Evolutionary conservation across 495 filamentous ascomycete species (phyloP).

Genomic region (Penicillium diatomitis): DNA sequence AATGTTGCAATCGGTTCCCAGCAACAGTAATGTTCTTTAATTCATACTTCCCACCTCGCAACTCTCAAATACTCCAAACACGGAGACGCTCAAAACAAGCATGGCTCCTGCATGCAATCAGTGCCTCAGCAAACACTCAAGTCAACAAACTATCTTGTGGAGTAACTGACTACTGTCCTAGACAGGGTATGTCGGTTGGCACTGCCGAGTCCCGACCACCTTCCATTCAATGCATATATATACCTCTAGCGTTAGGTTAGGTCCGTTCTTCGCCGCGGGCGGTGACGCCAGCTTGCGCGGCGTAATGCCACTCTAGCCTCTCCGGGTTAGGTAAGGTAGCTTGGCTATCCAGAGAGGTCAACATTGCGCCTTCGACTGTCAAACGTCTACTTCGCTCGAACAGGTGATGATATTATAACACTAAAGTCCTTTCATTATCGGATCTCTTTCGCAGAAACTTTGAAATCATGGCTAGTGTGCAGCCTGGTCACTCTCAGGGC

Average conservation of each 20-base stretch:
- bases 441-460: neutral
- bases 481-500: conserved; percentile 27
- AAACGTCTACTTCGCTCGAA: no score
- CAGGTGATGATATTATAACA: conserved; percentile 6
- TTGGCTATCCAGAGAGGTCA: conserved; percentile 8
- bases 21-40: no score
- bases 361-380: conserved; percentile 7
- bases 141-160: neutral
- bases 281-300: conserved; percentile 15
- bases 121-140: neutral
- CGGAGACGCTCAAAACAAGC: no score
- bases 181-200: no score
- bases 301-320: conserved; percentile 43
- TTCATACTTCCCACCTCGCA: no score
- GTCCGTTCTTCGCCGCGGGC: conserved; percentile 1
- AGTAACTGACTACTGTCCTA: no score
- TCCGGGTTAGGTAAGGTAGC: conserved; percentile 16
- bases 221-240: no score
- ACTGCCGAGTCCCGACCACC: no score
- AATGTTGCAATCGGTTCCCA: no score
- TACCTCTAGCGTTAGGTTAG: no score
- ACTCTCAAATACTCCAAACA: no score
- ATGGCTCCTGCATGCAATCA: neutral
- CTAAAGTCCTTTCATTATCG: no score
- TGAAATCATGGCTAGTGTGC: conserved; percentile 37